Evolutionary conservation across 108 stramenopile species (phyloP), one percentile per base, ranked within the genome.

Genomic region (Cylindrotheca fusiformis): DNA sequence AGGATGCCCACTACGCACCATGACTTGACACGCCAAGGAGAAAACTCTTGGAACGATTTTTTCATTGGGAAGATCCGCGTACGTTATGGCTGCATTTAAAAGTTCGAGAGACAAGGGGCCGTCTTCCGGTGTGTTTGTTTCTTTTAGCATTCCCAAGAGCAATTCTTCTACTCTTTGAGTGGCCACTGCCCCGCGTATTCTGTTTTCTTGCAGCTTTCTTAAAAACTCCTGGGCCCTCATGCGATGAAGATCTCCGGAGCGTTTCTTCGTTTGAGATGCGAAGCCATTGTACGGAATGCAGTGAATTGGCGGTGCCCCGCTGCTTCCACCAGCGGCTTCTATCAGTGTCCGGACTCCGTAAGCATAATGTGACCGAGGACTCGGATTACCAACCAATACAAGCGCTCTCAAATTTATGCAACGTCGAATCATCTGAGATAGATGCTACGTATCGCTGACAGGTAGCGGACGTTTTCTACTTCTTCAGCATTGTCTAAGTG

Each of bases 111-210:
- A 52, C 4, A 72, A 20, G 17, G 60, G 69, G 10, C 69, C 69
- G 32, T 70, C 69, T 27, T 32, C 33, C 19, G 46, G 53, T 30
- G 23, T 10, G 32, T 63, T 47, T 17, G 52, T 32, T 21, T 48
- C 56, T 20, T 33, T 55, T 17, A 67, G 57, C 41, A 45, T 29
- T 17, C 5, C 26, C 3, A 69, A 32, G 26, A 72, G 33, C 1
- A 72, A 10, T 48, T 64, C 63, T 53, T 65, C 50, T n/a, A 65
- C 71, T 36, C 48, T 58, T 65, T 72, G 71, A 5, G 60, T 23
- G n/a, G 65, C 62, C 8, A 72, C 25, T 25, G 32, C 22, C 12
- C 21, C 31, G 10, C 33, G 55, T n/a, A 72, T 8, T 17, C 63
- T 19, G 10, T 33, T 25, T 4, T 12, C 53, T 48, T 47, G 45